phyloP scores from a whole-genome alignment of 495 filamentous ascomycete genomes.

The Echria macrotheca region DNA sequence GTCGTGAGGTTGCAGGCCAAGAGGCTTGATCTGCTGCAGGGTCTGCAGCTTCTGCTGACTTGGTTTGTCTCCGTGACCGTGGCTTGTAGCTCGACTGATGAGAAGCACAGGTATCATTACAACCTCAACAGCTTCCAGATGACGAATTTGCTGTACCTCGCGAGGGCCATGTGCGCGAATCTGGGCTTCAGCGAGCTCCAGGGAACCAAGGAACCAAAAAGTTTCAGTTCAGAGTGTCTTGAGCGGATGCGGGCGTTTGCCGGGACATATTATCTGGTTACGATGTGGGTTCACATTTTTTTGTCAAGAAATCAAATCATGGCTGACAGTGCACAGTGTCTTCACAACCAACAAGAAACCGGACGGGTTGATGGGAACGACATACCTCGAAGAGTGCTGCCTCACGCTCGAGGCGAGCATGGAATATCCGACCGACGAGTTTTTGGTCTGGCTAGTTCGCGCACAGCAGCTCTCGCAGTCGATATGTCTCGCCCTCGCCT shows the following conservation, averaged over 20 bases:
- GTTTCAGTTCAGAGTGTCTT: constrained; percentile 12
- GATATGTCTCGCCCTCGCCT: constrained; percentile 19
- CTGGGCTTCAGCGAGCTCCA: constrained; percentile 17
- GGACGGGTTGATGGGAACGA: constrained; percentile 26
- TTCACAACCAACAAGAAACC: constrained; percentile 31
- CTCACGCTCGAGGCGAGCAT: constrained; percentile 14
- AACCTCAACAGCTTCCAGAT: constrained; percentile 27
- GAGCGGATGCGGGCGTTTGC: constrained; percentile 27
- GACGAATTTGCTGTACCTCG: constrained; percentile 28
- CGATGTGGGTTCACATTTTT: constrained; percentile 18
- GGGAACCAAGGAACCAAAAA: neutral
- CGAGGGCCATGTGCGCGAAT: constrained; percentile 19
- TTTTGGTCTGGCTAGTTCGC: constrained; percentile 23
- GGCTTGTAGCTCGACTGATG: neutral
- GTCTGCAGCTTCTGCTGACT: constrained; percentile 22
- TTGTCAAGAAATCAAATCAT: neutral
- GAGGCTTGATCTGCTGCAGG: constrained; percentile 30
- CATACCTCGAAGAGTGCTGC: constrained; percentile 22
- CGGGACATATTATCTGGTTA: constrained; percentile 30
- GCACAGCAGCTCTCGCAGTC: constrained; percentile 26
- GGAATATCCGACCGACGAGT: constrained; percentile 22
- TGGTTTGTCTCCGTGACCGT: constrained; percentile 16
- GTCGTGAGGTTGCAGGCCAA: too few relatives aligned
- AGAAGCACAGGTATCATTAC: constrained; percentile 20
- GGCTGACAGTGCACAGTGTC: constrained; percentile 9